Percentiles rank a stretch among this genome's conserved stretches.
Conservation (phyloP, 2,329 filamentous ascomycete genomes). For the Xylariaceae sp. region DNA sequence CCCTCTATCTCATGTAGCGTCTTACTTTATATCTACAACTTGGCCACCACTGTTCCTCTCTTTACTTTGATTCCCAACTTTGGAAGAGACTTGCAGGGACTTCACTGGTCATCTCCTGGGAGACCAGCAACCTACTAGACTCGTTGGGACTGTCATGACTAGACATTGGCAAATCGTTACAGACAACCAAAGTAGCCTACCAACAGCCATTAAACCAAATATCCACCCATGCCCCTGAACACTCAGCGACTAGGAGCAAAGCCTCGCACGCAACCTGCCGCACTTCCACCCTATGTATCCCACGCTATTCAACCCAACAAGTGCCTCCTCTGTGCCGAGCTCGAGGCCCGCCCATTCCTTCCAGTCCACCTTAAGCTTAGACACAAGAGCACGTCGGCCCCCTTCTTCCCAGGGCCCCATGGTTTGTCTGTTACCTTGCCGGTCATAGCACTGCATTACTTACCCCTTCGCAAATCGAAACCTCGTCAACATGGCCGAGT, state of each 20-base stretch:
- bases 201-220: not conserved
- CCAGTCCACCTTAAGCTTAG: not conserved
- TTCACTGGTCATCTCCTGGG: too few species aligned
- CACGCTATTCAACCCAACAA: not conserved
- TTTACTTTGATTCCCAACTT: too few species aligned
- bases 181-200: not conserved
- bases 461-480: not conserved
- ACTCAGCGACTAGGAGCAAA: not conserved
- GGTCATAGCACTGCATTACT: not conserved
- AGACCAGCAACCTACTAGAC: not conserved
- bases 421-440: not conserved
- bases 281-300: slow-evolving; percentile 1
- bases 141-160: not conserved
- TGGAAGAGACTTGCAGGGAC: too few species aligned
- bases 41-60: too few species aligned
- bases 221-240: not conserved
- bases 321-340: not conserved
- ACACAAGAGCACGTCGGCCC: slow-evolving; percentile 1
- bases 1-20: too few species aligned
- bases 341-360: not conserved
- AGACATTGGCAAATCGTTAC: not conserved
- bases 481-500: slow-evolving; percentile 3
- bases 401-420: not conserved
- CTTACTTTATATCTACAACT: too few species aligned
- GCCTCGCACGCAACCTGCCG: not conserved